Percentiles rank a stretch among this genome's conserved stretches.
These are phyloP conservation scores for Tympanopsis confertula DNA, from an alignment of 2,329 filamentous ascomycete genomes.

Conservation along the genomic window DNA sequence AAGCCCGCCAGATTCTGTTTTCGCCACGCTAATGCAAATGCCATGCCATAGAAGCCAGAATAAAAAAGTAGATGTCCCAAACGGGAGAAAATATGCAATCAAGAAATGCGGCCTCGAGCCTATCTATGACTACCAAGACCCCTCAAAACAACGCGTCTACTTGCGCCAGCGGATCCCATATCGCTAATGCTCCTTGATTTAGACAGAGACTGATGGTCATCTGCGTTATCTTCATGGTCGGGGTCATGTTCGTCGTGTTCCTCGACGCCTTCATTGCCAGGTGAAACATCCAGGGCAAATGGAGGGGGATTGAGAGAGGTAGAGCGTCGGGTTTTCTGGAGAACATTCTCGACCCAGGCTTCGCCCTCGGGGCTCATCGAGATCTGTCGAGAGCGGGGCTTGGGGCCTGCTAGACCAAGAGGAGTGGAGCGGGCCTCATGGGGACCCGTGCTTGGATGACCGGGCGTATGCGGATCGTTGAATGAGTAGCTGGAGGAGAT, in stretches of 20 bases:
- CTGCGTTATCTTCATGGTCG: not conserved
- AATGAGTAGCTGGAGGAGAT: conserved; percentile 22
- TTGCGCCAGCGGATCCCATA: conserved; percentile 19
- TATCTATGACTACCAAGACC: conserved; percentile 17
- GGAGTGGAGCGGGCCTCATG: conserved; percentile 18
- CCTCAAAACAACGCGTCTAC: conserved; percentile 21
- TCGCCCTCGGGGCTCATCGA: conserved; percentile 29
- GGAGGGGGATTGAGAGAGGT: conserved; percentile 5
- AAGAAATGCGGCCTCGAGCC: too few relatives aligned
- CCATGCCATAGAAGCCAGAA: too few relatives aligned
- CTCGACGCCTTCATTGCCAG: too few relatives aligned
- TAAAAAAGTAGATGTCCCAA: too few relatives aligned
- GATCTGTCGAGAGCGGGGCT: conserved; percentile 20
- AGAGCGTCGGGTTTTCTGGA: conserved; percentile 24
- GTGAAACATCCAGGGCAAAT: conserved; percentile 2
- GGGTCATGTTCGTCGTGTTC: not conserved
- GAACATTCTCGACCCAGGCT: conserved; percentile 31
- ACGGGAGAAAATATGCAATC: too few relatives aligned
- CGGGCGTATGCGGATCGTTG: conserved; percentile 11
- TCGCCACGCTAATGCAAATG: too few relatives aligned
- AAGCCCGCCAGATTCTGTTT: too few relatives aligned
- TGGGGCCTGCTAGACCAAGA: conserved; percentile 29
- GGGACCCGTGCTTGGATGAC: conserved; percentile 13
- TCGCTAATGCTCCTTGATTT: conserved; percentile 24
- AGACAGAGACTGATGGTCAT: conserved; percentile 8